These are phyloP conservation scores for Penicillium chermesinum DNA, from an alignment of 495 filamentous ascomycete genomes.

Conservation along the genomic window DNA sequence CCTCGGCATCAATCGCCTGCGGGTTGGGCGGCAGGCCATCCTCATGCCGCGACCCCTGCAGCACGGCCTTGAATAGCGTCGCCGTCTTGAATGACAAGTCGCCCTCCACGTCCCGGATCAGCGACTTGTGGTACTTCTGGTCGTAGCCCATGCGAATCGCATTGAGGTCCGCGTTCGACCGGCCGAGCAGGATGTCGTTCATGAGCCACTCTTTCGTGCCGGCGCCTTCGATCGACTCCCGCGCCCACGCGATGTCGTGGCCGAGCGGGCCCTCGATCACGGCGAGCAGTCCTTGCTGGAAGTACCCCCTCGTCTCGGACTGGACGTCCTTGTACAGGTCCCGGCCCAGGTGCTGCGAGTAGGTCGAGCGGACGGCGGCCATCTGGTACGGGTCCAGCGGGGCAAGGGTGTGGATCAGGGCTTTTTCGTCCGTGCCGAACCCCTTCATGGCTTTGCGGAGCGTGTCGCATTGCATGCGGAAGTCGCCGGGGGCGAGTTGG, in stretches of 20 bases:
- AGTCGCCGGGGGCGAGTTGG: slow-evolving; percentile 60
- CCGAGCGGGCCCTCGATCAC: slow-evolving; percentile 72
- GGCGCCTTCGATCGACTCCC: slow-evolving; percentile 64
- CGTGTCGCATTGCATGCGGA: slow-evolving; percentile 58
- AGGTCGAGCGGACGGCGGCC: slow-evolving; percentile 61
- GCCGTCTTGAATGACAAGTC: slow-evolving; percentile 85
- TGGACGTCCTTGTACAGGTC: slow-evolving; percentile 68
- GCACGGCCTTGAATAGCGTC: slow-evolving; percentile 70
- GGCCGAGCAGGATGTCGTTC: slow-evolving; percentile 77
- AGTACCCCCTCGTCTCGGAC: slow-evolving; percentile 68
- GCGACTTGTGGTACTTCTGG: slow-evolving; percentile 50
- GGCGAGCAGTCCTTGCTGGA: slow-evolving; percentile 63
- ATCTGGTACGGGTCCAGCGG: slow-evolving; percentile 69
- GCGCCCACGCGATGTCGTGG: slow-evolving; percentile 60
- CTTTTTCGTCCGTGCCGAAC: slow-evolving; percentile 78
- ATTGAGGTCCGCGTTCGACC: slow-evolving; percentile 77
- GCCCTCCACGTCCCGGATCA: slow-evolving; percentile 64
- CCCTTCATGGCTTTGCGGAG: slow-evolving; percentile 86
- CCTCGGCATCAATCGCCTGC: slow-evolving; percentile 65
- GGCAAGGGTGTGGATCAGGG: slow-evolving; percentile 61
- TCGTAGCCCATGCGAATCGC: slow-evolving; percentile 77
- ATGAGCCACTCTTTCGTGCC: slow-evolving; percentile 84
- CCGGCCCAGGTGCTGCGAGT: slow-evolving; percentile 53
- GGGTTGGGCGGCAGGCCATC: slow-evolving; percentile 66
- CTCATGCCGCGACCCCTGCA: slow-evolving; percentile 66